Evolutionary conservation across 2,329 filamentous ascomycete species (phyloP).

Genomic region (Dryadomyces sulphureus): DNA sequence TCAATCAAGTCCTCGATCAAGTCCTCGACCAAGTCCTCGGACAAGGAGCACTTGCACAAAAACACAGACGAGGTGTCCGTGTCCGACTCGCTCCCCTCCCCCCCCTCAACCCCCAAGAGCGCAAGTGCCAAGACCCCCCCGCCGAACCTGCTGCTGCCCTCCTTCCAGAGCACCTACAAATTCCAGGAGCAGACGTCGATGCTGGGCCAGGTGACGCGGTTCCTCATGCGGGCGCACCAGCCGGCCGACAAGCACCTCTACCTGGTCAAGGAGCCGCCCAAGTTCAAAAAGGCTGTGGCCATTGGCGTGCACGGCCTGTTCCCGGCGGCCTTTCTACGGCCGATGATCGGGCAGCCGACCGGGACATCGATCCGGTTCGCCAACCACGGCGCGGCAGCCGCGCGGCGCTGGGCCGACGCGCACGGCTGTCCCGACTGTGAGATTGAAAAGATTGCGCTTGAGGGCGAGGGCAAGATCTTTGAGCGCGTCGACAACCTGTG

Average conservation of each 20-base stretch:
- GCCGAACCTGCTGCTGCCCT: slow-evolving; percentile 54
- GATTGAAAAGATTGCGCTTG: slow-evolving; percentile 85
- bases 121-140: slow-evolving; percentile 16
- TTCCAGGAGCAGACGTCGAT: slow-evolving; percentile 55
- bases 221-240: slow-evolving; percentile 42
- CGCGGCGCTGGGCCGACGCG: slow-evolving; percentile 65
- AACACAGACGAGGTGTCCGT: slow-evolving; percentile 19
- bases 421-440: slow-evolving; percentile 62
- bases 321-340: slow-evolving; percentile 72
- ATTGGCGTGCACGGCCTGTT: slow-evolving; percentile 95
- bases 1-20: slow-evolving; percentile 4
- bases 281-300: slow-evolving; percentile 72
- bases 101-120: slow-evolving; percentile 9
- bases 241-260: slow-evolving; percentile 54
- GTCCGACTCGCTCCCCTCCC: slow-evolving; percentile 19
- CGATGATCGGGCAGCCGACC: slow-evolving; percentile 84
- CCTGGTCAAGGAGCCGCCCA: slow-evolving; percentile 51
- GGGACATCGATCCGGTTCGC: slow-evolving; percentile 92
- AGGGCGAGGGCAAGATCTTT: slow-evolving; percentile 83
- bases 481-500: slow-evolving; percentile 86
- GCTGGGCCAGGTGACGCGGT: slow-evolving; percentile 46
- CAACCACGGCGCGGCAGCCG: slow-evolving; percentile 69
- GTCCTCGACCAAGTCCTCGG: not conserved
- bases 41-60: slow-evolving; percentile 17
- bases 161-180: slow-evolving; percentile 53